Evolutionary conservation across 2,329 filamentous ascomycete genomes (phyloP).

Genomic region (Ophiocordyceps polyrhachis-furcata): DNA sequence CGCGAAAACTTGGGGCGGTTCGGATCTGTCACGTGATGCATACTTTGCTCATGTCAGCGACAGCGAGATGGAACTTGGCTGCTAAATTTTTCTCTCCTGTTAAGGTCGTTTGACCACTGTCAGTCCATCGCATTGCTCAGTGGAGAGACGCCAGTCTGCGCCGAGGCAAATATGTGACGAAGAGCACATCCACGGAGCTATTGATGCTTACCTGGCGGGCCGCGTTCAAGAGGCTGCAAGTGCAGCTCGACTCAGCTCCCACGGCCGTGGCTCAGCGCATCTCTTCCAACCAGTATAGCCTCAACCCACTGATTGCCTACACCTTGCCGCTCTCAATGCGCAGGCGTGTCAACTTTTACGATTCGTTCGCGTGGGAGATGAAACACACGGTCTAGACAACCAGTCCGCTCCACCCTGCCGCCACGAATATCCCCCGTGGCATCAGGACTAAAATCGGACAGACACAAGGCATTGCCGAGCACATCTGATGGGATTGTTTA

Average conservation of each 20-base stretch:
- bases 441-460: conserved; percentile 46
- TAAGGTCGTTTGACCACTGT: neutral
- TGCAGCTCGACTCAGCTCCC: neutral
- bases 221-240: neutral
- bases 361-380: conserved; percentile 45
- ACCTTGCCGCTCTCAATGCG: conserved; percentile 38
- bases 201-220: too few species aligned
- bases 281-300: neutral
- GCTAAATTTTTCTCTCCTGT: neutral
- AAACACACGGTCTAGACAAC: conserved; percentile 47
- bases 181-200: too few species aligned
- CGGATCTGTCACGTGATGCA: neutral
- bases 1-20: neutral
- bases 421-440: conserved; percentile 31
- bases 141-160: neutral
- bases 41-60: neutral
- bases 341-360: conserved; percentile 37
- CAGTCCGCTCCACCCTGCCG: conserved; percentile 48
- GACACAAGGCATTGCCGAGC: conserved; percentile 17
- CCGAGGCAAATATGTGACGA: too few species aligned
- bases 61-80: neutral
- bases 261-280: neutral
- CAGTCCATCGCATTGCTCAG: neutral
- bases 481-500: neutral
- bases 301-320: conserved; percentile 40